Conservation (phyloP, 805 yeast genomes). For the Brettanomyces custersianus region DNA sequence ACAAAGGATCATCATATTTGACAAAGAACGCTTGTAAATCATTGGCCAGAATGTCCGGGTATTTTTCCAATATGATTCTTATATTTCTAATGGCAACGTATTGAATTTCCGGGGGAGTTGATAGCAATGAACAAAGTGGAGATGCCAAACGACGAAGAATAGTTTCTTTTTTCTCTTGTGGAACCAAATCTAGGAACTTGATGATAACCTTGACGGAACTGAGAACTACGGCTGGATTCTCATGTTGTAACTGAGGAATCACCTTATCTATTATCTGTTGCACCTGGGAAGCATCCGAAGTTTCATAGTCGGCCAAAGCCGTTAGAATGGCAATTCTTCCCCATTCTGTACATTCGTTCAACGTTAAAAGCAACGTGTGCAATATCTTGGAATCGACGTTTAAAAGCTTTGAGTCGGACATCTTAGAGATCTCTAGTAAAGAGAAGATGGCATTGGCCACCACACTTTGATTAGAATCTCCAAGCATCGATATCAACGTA, state of each 20-base stretch:
- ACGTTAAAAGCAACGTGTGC: conserved; percentile 64
- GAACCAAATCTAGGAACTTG: conserved; percentile 49
- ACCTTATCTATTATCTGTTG: conserved; percentile 82
- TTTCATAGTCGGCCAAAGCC: conserved; percentile 64
- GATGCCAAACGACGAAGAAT: conserved; percentile 68
- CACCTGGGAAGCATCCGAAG: conserved; percentile 56
- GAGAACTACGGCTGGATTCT: conserved; percentile 89
- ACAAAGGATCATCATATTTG: conserved; percentile 77
- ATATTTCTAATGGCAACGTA: conserved; percentile 89
- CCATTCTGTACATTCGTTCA: conserved; percentile 99
- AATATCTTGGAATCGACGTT: conserved; percentile 33
- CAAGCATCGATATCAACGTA: conserved; percentile 54
- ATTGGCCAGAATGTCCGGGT: conserved; percentile 67
- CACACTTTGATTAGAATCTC: conserved; percentile 93
- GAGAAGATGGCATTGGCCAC: conserved; percentile 91
- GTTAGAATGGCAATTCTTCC: conserved; percentile 86
- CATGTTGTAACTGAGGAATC: conserved; percentile 93
- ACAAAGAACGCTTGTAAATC: conserved; percentile 87
- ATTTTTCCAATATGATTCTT: conserved; percentile 79
- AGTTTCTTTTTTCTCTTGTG: conserved; percentile 27
- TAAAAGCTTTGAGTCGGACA: conserved; percentile 23
- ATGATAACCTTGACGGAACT: conserved; percentile 75
- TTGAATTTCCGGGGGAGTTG: conserved; percentile 90
- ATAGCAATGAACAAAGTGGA: conserved; percentile 79
- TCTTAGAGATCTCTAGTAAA: conserved; percentile 57